Evolutionary conservation across 129 eudicot genomes (phyloP).

Genomic region (Centaurea solstitialis): DNA sequence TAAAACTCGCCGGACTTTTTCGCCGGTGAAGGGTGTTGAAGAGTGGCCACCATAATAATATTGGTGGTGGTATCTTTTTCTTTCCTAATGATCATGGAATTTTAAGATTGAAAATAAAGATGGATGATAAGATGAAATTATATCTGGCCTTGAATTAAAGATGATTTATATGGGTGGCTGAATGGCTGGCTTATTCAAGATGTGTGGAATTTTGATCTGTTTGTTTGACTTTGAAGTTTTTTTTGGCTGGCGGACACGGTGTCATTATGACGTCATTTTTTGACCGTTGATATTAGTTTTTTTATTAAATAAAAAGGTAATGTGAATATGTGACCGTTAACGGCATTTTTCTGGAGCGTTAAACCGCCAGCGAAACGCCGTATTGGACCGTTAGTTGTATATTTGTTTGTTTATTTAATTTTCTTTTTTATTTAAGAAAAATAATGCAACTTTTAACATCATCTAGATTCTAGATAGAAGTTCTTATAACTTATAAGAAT

Average conservation of each 20-base stretch:
- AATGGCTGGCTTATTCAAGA: not conserved
- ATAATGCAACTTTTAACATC: no score
- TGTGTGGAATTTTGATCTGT: conserved; percentile 11
- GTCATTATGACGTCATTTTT: not conserved
- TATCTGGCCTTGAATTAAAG: not conserved
- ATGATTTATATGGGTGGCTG: not conserved
- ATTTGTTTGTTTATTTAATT: not conserved
- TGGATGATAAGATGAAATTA: no score
- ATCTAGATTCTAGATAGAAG: no score
- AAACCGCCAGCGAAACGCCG: conserved; percentile 3
- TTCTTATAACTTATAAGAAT: no score
- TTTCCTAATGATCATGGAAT: not conserved
- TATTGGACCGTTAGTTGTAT: not conserved
- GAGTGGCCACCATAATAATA: conserved; percentile 7
- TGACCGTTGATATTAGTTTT: not conserved
- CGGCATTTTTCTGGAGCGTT: not conserved
- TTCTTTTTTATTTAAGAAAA: no score
- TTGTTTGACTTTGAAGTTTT: conserved; percentile 31
- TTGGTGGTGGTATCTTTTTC: not conserved
- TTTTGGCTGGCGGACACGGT: conserved; percentile 3
- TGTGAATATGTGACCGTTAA: conserved; percentile 22
- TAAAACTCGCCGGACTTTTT: conserved; percentile 16
- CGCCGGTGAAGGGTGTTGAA: conserved; percentile 29
- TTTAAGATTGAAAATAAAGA: no score
- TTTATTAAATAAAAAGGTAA: not conserved